Base-by-base conservation (phyloP, 257 asterid genomes). In the Capsicum rhomboideum region DNA sequence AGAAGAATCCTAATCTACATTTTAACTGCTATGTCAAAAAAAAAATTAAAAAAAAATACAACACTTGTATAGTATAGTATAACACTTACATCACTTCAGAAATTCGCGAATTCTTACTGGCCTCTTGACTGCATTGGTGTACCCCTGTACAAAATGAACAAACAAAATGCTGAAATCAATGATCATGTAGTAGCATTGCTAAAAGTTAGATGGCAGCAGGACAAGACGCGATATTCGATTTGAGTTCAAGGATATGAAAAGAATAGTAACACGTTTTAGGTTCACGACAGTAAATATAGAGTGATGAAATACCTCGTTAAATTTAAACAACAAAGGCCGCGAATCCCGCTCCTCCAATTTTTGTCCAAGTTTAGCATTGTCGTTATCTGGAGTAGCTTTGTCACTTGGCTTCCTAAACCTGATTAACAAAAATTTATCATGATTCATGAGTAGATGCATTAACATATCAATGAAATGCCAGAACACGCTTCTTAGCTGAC, bases 41-140 rank as follows among this genome's bases (percentile, higher is more conserved):
- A 49, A 14, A 49, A 40, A 40, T 37, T n/a, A n/a, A n/a, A 40
- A 40, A 75, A 34, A 68, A 26, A 49, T 17, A 9, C 29, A 18
- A 17, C 53, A 77, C 11, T 72, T 72, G 55, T 23, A 53, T n/a
- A 21, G 10, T 78, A 71, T 6, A 40, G 8, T 34, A 28, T 49
- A 64, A 23, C 50, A 68, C 42, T 40, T 80, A 53, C 68, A 85
- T 91, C 90, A 94, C 21, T 83, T 58, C 31, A 96, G 92, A 89
- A 96, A 93, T 80, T 96, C 98, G 16, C 93, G 92, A 23, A 94
- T 87, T 79, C 94, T 90, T 77, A 94, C 97, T 6, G 99, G 99
- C 87, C 97, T 91, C 91, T 93, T 96, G 69, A 94, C 99, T 78
- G 98, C 97, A 92, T 96, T 96, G 86, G 99, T 96, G 83, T 89